These are phyloP conservation scores for Lolium rigidum DNA, from an alignment of 176 grass and related monocot species.

Conservation along the genomic window DNA sequence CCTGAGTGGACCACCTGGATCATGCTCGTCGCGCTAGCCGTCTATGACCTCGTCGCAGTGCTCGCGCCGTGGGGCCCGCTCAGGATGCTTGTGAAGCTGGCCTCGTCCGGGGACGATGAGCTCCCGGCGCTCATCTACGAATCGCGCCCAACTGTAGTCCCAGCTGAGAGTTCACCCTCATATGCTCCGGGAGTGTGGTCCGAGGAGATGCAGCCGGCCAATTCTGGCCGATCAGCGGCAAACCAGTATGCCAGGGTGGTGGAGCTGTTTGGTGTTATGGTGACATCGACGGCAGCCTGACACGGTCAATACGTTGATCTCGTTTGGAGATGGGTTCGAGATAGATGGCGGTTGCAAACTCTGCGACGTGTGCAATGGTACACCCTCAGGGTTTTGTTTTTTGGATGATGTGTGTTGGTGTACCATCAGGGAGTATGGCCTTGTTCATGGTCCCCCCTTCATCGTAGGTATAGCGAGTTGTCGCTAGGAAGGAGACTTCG, in stretches of 20 bases:
- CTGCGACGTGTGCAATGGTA: no score
- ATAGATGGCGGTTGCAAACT: no score
- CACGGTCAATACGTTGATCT: no score
- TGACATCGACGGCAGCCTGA: no score
- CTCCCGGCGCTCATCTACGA: constrained; percentile 93
- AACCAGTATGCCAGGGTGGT: constrained; percentile 41
- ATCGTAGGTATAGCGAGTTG: no score
- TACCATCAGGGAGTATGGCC: no score
- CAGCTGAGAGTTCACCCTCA: constrained; percentile 46
- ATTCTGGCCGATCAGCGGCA: background rate
- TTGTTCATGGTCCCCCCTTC: no score
- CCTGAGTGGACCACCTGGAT: constrained; percentile 98
- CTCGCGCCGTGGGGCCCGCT: constrained; percentile 82
- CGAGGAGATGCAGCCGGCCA: constrained; percentile 66
- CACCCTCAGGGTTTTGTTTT: no score
- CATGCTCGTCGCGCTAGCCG: constrained; percentile 83
- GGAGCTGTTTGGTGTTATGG: no score
- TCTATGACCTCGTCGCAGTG: constrained; percentile 90
- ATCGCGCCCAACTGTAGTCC: constrained; percentile 62
- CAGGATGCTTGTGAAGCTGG: constrained; percentile 88
- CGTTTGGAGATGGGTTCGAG: no score
- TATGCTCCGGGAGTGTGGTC: constrained; percentile 56
- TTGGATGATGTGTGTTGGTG: no score
- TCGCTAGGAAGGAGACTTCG: no score
- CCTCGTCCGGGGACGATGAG: constrained; percentile 91